Percentiles rank a stretch among this genome's conserved stretches.
Conservation (phyloP, 129 eudicot species). For the Flaveria bidentis region DNA sequence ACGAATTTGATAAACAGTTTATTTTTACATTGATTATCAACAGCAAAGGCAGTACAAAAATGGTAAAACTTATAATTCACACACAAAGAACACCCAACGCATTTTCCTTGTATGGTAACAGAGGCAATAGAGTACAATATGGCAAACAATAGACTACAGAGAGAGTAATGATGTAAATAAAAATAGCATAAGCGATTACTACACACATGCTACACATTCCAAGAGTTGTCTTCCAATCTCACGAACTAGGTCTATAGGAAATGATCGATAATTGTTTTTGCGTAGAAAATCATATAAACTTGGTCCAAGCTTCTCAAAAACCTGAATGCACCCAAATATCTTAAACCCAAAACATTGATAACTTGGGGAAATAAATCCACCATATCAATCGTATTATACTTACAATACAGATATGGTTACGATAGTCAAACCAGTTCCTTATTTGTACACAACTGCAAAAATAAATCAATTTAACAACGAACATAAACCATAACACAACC, state of each 20-base stretch:
- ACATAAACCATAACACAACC: slow-evolving; percentile 13
- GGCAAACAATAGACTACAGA: neutral
- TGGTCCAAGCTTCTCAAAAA: slow-evolving; percentile 96
- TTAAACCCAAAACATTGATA: slow-evolving; percentile 57
- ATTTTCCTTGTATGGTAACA: neutral
- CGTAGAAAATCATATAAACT: slow-evolving; percentile 89
- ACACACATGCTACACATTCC: slow-evolving; percentile 92
- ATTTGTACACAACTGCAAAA: slow-evolving; percentile 96
- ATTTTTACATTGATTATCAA: neutral
- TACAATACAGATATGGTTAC: slow-evolving; percentile 98
- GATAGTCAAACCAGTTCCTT: slow-evolving; percentile 99
- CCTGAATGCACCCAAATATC: slow-evolving; percentile 60
- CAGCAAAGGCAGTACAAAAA: neutral
- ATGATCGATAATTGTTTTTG: slow-evolving; percentile 87
- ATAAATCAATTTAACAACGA: slow-evolving; percentile 58
- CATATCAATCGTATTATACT: slow-evolving; percentile 60
- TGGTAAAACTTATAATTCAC: neutral
- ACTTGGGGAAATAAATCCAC: slow-evolving; percentile 65
- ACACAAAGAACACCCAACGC: neutral
- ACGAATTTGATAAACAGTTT: neutral
- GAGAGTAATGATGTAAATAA: neutral
- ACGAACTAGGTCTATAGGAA: slow-evolving; percentile 87
- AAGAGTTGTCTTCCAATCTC: slow-evolving; percentile 91
- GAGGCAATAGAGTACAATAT: slow-evolving; percentile 1
- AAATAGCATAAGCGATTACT: slow-evolving; percentile 39